A percentile compares a stretch with the other conserved stretches of the same genome.
These are phyloP conservation scores for Fusarium sp. DNA, from an alignment of 2,329 filamentous ascomycete genomes.

Conservation along the genomic window DNA sequence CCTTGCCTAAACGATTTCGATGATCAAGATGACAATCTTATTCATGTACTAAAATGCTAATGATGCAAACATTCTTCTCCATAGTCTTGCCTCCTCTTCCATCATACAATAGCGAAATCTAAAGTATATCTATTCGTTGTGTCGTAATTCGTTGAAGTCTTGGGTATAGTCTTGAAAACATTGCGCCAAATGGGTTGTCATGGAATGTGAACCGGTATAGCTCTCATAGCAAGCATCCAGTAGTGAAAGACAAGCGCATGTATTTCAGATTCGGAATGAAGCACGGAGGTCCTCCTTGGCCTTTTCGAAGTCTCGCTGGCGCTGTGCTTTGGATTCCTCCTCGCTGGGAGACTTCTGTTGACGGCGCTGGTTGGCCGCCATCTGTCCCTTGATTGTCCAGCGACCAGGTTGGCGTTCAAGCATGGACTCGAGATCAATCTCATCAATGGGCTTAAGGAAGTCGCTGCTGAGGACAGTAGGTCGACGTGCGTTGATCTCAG, in stretches of 20 bases:
- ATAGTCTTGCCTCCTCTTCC: slow-evolving; percentile 4
- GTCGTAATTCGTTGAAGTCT: slow-evolving; percentile 41
- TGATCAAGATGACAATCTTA: slow-evolving; percentile 7
- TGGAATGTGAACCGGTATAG: neutral
- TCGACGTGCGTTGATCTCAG: slow-evolving; percentile 15
- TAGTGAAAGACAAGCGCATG: neutral
- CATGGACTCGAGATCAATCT: slow-evolving; percentile 58
- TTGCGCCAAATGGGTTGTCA: slow-evolving; percentile 31
- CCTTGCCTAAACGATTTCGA: slow-evolving; percentile 35
- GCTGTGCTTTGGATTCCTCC: slow-evolving; percentile 51
- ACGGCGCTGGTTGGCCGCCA: slow-evolving; percentile 50
- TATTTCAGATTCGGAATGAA: slow-evolving; percentile 26
- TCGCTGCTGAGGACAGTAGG: slow-evolving; percentile 49
- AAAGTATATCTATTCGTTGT: slow-evolving; percentile 35
- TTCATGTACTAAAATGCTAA: slow-evolving; percentile 25
- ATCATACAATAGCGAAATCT: slow-evolving; percentile 16
- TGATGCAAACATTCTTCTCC: slow-evolving; percentile 26
- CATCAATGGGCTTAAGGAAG: slow-evolving; percentile 56
- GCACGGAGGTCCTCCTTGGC: slow-evolving; percentile 62
- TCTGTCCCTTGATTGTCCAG: slow-evolving; percentile 55
- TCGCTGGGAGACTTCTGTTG: slow-evolving; percentile 34
- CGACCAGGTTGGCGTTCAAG: slow-evolving; percentile 58
- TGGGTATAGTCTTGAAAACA: slow-evolving; percentile 40
- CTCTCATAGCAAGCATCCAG: neutral
- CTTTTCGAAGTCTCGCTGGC: slow-evolving; percentile 57